phyloP scores from a whole-genome alignment of 331 rosid genomes.

The Rhamnella rubrinervis region DNA sequence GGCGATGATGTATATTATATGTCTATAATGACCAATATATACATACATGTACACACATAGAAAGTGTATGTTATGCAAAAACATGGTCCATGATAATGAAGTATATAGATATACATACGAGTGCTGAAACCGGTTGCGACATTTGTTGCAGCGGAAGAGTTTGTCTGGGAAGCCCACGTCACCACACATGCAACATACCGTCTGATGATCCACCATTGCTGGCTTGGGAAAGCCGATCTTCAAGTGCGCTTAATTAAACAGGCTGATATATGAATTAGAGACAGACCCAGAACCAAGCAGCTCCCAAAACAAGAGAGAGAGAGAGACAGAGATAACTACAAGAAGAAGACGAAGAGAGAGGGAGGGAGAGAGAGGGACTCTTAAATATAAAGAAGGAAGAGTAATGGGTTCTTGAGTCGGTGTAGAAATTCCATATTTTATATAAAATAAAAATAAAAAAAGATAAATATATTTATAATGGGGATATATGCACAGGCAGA shows the following conservation, averaged over 20 bases:
- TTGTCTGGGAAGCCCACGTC: constrained; percentile 91
- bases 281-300: background rate
- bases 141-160: constrained; percentile 89
- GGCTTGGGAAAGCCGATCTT: background rate
- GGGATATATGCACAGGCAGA: constrained; percentile 37
- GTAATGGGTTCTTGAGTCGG: constrained; percentile 41
- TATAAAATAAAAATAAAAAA: background rate
- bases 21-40: too few species aligned
- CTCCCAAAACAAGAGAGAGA: background rate
- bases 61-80: background rate
- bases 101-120: constrained; percentile 41
- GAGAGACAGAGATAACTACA: background rate
- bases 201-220: constrained; percentile 74
- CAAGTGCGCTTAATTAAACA: background rate
- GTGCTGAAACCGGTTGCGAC: constrained; percentile 88
- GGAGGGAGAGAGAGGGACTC: constrained; percentile 12
- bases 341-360: constrained; percentile 14
- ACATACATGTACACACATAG: background rate
- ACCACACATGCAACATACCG: constrained; percentile 96
- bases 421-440: constrained; percentile 27
- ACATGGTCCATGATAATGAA: background rate
- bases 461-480: background rate
- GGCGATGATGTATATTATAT: constrained; percentile 12
- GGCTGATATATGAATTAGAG: background rate
- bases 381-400: constrained; percentile 19